Evolutionary conservation across 495 filamentous ascomycete species (phyloP).

Genomic region (Bombardia bombarda): DNA sequence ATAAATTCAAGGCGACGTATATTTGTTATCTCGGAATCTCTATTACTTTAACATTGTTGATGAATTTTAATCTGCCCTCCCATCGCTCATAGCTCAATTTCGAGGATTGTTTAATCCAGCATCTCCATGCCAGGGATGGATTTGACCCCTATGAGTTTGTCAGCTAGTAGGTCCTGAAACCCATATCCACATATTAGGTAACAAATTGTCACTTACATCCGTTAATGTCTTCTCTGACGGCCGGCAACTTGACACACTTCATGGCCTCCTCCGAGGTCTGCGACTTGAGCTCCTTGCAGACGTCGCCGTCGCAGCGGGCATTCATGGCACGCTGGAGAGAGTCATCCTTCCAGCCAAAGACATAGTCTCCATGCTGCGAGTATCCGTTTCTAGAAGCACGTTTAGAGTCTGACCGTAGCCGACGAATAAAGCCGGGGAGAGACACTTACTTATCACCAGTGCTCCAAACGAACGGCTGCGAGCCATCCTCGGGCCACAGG

Average conservation of each 20-base stretch:
- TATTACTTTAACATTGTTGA: too few species aligned
- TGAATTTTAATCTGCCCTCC: too few species aligned
- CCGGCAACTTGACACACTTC: conserved; percentile 25
- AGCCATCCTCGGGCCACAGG: conserved; percentile 10
- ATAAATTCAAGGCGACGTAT: too few species aligned
- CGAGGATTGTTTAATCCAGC: too few species aligned
- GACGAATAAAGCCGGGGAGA: not conserved
- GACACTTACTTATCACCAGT: conserved; percentile 35
- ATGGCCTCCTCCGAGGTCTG: conserved; percentile 24
- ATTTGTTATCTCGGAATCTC: too few species aligned
- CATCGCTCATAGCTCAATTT: too few species aligned
- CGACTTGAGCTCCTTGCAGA: conserved; percentile 28
- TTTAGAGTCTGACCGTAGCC: not conserved
- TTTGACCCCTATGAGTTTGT: too few species aligned
- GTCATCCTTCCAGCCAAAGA: conserved; percentile 46
- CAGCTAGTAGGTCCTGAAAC: too few species aligned
- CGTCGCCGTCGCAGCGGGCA: conserved; percentile 32
- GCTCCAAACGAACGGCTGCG: conserved; percentile 37
- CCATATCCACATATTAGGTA: too few species aligned
- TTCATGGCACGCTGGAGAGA: conserved; percentile 42
- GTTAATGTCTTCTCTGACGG: conserved; percentile 24
- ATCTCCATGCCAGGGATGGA: too few species aligned
- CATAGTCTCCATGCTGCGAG: conserved; percentile 42
- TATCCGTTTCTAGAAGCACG: conserved; percentile 23
- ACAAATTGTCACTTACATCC: conserved; percentile 16